Evolutionary conservation across 2,329 filamentous ascomycete species (phyloP), one percentile per base, ranked within the genome.

Genomic region (Pseudogymnoascus sp.): DNA sequence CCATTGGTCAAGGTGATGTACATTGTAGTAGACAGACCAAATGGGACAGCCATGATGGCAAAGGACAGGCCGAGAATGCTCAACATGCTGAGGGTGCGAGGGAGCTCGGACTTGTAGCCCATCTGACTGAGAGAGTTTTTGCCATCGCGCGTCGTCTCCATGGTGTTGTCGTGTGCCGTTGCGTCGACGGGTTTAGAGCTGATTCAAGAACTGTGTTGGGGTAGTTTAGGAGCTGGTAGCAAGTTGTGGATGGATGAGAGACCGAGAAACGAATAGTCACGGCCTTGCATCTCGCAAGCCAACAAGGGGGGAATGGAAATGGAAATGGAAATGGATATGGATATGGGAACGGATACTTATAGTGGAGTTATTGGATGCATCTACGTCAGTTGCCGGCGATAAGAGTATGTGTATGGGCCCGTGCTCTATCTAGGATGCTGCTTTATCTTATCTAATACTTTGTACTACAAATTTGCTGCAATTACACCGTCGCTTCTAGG

Each of bases 1-100:
- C 88, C 88, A 72, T 90, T 85, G 16, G 82, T 82, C 28, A 90
- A 78, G 22, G 84, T 85, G 71, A 89, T 87, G 74, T 84, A 85
- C 65, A 90, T 77, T 1, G 87, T 90, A 14, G 87, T 89, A 30
- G 80, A 84, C 38, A 89, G 77, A 36, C 87, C 87, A 67, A 86
- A 88, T 0, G 85, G 85, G 9, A 86, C 85, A 9, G 87, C 87
- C 85, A 90, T 90, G 72, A 91, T 90, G 60, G 87, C 87, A 70
- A 90, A 90, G 49, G 85, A 88, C 68, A 76, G 68, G 60, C 87
- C 87, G 49, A 90, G 76, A 28, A 90, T 84, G 69, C 84, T 87
- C 69, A 89, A 73, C 85, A 89, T 89, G 71, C 82, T 85, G 66
- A 90, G 72, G 67, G 84, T 85, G 64, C 86, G 79, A 14, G 86